Base-by-base conservation (phyloP, 352 stramenopile genomes). In the Plasmopara viticola region DNA sequence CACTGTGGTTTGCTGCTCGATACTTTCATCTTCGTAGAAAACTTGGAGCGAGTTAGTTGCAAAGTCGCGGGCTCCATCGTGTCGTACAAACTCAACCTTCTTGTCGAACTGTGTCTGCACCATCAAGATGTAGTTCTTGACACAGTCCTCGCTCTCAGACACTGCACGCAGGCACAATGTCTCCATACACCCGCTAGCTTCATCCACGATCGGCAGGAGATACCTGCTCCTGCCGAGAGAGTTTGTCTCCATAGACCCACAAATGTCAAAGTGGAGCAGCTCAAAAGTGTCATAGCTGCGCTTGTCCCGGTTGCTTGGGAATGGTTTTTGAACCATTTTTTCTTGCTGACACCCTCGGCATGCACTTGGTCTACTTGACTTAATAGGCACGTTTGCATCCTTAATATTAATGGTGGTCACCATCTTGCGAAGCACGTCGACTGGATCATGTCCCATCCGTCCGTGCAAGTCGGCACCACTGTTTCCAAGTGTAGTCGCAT, bases 261-360 rank as follows among this genome's bases (percentile, higher is more conserved):
- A 45, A 9, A 45, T 30, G 40, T 45, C 18, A 15, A 47, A 47
- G 42, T 35, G 42, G 7, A 47, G 18, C 25, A 47, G 14, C 42
- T 47, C 25, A 20, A 47, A 47, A 0, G 25, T 34, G 25, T 34
- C 42, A 13, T 47, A 47, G 14, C 25, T 17, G 9, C 42, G 18
- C 42, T 47, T 47, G 42, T 47, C 40, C 25, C 40, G 40, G 40
- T 45, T 30, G 40, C 15, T 28, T 30, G 40, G 40, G 17, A 45
- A 45, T 30, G 40, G 40, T 45, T 45, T n/a, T 45, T 45, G 40
- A 5, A 45, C 17, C n/a, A 45, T 45, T 7, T 47, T 47, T 9
- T 20, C 42, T 47, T 47, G 18, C n/a, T 53, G 47, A 17, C 2
- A 30, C 2, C 5, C 40, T n/a, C 40, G 40, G 29, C 40, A 13